Conservation (phyloP, 768 basidiomycete genomes). For the Serendipita sp. region DNA sequence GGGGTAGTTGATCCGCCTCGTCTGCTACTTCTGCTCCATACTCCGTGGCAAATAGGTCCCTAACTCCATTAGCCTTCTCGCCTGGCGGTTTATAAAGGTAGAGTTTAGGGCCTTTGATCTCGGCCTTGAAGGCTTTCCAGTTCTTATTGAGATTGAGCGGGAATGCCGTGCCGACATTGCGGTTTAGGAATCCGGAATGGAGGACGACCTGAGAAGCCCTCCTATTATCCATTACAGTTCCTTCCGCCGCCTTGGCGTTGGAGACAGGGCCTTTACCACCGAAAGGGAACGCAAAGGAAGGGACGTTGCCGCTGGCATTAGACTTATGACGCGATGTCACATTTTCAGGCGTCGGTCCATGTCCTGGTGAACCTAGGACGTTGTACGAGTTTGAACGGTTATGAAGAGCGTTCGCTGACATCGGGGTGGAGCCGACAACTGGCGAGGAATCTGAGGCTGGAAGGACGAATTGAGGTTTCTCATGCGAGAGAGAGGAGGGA, state of each 20-base stretch:
- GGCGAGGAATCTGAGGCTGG: neutral
- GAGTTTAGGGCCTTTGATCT: slow-evolving; percentile 69
- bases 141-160: slow-evolving; percentile 34
- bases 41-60: slow-evolving; percentile 55
- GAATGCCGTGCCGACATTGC: slow-evolving; percentile 28
- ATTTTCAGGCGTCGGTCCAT: neutral
- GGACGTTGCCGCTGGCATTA: neutral
- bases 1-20: slow-evolving; percentile 13
- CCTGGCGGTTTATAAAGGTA: slow-evolving; percentile 75
- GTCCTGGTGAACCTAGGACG: neutral
- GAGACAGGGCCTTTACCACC: neutral
- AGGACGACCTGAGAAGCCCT: slow-evolving; percentile 57
- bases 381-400: slow-evolving; percentile 2
- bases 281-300: neutral
- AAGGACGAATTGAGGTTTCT: neutral
- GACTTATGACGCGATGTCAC: neutral
- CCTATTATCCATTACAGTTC: neutral
- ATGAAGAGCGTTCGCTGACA: neutral
- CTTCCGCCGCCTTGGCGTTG: neutral
- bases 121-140: slow-evolving; percentile 79
- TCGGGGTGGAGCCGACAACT: neutral
- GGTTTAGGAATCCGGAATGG: slow-evolving; percentile 61
- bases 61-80: slow-evolving; percentile 47
- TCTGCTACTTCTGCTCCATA: slow-evolving; percentile 23
- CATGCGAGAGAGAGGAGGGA: neutral